Conservation (phyloP, 768 basidiomycete genomes). For the Boletus rubroflammeus region DNA sequence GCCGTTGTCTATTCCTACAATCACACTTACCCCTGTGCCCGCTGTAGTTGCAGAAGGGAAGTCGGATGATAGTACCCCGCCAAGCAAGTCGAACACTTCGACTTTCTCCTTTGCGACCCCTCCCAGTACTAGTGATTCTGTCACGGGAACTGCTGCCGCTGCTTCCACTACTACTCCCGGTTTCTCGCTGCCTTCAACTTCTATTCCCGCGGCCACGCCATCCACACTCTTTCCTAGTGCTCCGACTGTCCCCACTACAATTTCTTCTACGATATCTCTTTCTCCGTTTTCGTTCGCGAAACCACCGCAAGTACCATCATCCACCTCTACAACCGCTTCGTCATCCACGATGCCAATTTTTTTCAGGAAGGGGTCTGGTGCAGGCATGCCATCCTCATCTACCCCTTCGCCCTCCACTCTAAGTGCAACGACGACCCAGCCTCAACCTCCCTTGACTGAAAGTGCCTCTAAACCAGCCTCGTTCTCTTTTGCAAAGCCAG, state of each 20-base stretch:
- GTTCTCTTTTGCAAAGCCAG: slow-evolving; percentile 17
- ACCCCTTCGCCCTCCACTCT: slow-evolving; percentile 4
- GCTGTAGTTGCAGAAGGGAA: slow-evolving; percentile 5
- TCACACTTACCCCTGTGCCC: slow-evolving; percentile 28
- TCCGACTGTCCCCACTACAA: slow-evolving; percentile 7
- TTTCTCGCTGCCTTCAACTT: slow-evolving; percentile 25
- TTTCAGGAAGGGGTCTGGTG: slow-evolving; percentile 29
- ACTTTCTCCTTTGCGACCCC: slow-evolving; percentile 15
- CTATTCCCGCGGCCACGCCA: slow-evolving; percentile 20
- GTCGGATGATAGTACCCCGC: neutral
- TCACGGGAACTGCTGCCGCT: slow-evolving; percentile 1
- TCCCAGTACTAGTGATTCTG: slow-evolving; percentile 5
- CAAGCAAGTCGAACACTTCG: slow-evolving; percentile 14
- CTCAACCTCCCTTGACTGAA: slow-evolving; percentile 7
- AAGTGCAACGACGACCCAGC: slow-evolving; percentile 6
- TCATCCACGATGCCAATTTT: slow-evolving; percentile 27
- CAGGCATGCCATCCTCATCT: neutral
- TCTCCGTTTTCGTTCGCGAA: slow-evolving; percentile 18
- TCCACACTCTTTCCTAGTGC: slow-evolving; percentile 12
- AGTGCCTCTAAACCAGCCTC: slow-evolving; percentile 8
- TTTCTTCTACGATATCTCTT: slow-evolving; percentile 7
- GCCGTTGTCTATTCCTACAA: slow-evolving; percentile 24
- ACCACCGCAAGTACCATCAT: slow-evolving; percentile 8
- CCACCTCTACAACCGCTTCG: neutral
- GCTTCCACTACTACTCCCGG: slow-evolving; percentile 15